phyloP scores from a whole-genome alignment of 1,284 basidiomycete species.

The Leccinum pallidistipes region DNA sequence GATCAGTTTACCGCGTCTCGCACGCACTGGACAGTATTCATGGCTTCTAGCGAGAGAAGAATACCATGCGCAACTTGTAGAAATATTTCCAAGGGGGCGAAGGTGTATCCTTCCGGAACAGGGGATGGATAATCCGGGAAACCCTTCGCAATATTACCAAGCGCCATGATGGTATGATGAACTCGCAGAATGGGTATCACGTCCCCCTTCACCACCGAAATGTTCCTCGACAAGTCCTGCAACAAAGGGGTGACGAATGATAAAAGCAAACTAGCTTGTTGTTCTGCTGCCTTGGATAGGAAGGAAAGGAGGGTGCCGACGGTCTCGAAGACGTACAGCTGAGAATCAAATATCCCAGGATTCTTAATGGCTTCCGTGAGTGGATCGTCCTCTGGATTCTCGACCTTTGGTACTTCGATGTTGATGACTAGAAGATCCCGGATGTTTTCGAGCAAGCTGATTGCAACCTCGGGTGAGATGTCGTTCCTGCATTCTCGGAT shows the following conservation, averaged over 20 bases:
- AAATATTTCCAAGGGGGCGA: conserved; percentile 83
- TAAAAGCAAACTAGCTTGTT: conserved; percentile 72
- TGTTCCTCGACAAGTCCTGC: conserved; percentile 70
- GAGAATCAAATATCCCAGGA: conserved; percentile 81
- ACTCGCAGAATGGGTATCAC: conserved; percentile 80
- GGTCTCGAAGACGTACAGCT: conserved; percentile 95
- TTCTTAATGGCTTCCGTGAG: conserved; percentile 80
- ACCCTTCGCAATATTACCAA: conserved; percentile 95
- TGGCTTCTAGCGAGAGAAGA: conserved; percentile 82
- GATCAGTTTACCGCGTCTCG: conserved; percentile 81
- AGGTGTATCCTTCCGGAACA: conserved; percentile 63
- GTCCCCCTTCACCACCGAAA: conserved; percentile 61
- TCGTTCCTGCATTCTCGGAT: conserved; percentile 84
- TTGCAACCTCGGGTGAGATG: conserved; percentile 73
- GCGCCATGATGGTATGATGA: conserved; percentile 95
- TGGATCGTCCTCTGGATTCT: conserved; percentile 65
- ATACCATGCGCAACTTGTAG: conserved; percentile 88
- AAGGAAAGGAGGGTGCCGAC: conserved; percentile 84
- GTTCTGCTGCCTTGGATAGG: conserved; percentile 66
- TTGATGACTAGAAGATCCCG: conserved; percentile 69
- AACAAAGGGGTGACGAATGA: conserved; percentile 84
- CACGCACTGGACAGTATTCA: conserved; percentile 87
- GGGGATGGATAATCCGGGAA: conserved; percentile 87
- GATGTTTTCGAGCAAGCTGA: conserved; percentile 73
- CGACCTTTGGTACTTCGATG: conserved; percentile 65